Evolutionary conservation across 495 filamentous ascomycete species (phyloP), one percentile per base, ranked within the genome.

Genomic region (Copromyces sp.): DNA sequence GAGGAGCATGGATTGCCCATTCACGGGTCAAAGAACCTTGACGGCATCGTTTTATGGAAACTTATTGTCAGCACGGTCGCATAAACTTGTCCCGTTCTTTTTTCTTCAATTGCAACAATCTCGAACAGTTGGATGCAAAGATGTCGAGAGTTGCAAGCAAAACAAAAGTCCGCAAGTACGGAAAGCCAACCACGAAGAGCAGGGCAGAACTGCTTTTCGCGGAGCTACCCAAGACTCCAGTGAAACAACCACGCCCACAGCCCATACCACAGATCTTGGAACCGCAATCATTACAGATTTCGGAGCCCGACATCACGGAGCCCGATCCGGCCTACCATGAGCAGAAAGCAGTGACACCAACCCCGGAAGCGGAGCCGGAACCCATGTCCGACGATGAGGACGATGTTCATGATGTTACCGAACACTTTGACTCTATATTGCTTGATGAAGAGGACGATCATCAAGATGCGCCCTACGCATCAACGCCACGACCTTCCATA

Each of bases 191-290:
- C 39, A 82, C 74, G 40, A 83, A 81, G 37, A 77, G 79, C 32
- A 83, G 72, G 40, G 75, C 78, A 41, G 77, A 83, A 14, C 77
- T 80, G 59, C 74, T 83, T 68, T 85, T 86, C 72, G 80, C 79
- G n/a, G 82, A 83, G 68, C 72, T 86, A 32, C 82, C 83, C 8
- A 78, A 75, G 53, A 82, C 77, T 9, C 84, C 84, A 7, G 73
- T 77, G 38, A 77, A 77, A 29, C 69, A 73, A 41, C 71, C 69
- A 53, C 14, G 29, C 53, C 24, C 6, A 17, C 29, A 35, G 53
- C 14, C 29, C 32, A 17, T 4, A 35, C 14, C 11, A 32, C 53
- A 65, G 14, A 35, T 65, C 3, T 16, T 65, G 53, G 53, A 9
- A 6, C 29, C 53, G 14, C 6, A 17, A 35, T 12, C 53, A 65